phyloP scores from a whole-genome alignment of 2,329 filamentous ascomycete genomes.

The Aspergillus aculeatus region DNA sequence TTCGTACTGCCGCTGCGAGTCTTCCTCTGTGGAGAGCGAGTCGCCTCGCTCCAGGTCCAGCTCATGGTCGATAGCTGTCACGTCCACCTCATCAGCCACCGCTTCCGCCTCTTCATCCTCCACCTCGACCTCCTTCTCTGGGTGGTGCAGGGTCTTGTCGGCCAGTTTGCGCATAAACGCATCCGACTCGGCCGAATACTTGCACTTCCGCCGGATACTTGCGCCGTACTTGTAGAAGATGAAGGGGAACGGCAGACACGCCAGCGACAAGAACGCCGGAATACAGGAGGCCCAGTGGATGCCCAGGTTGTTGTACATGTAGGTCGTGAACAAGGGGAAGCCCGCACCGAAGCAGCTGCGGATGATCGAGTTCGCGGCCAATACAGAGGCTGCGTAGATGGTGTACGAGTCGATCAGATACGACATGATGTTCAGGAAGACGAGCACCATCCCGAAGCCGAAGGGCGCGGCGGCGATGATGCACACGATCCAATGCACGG shows the following conservation, averaged over 20 bases:
- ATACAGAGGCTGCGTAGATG: slow-evolving; percentile 36
- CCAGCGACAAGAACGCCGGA: slow-evolving; percentile 40
- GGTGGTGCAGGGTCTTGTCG: slow-evolving; percentile 9
- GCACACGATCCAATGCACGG: slow-evolving; percentile 32
- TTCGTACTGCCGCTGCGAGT: slow-evolving; percentile 22
- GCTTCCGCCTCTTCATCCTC: slow-evolving; percentile 5
- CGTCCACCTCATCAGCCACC: background rate
- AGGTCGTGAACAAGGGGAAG: slow-evolving; percentile 44
- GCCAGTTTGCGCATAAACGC: slow-evolving; percentile 29
- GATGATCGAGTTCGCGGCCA: slow-evolving; percentile 43
- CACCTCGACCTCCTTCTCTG: background rate
- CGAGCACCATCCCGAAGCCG: slow-evolving; percentile 36
- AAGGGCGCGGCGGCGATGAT: slow-evolving; percentile 32
- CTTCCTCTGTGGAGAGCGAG: slow-evolving; percentile 6
- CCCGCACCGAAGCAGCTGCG: slow-evolving; percentile 43
- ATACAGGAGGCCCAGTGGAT: slow-evolving; percentile 44
- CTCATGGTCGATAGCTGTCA: background rate
- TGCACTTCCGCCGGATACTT: slow-evolving; percentile 35
- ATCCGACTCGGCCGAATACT: slow-evolving; percentile 35
- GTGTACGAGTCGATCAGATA: slow-evolving; percentile 40
- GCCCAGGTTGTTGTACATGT: slow-evolving; percentile 42
- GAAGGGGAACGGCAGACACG: slow-evolving; percentile 35
- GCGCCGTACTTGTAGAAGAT: slow-evolving; percentile 41
- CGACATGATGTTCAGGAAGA: slow-evolving; percentile 35
- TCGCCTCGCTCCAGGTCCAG: background rate